These are phyloP conservation scores for Mycena rosella DNA, from an alignment of 768 basidiomycete genomes.

Conservation along the genomic window DNA sequence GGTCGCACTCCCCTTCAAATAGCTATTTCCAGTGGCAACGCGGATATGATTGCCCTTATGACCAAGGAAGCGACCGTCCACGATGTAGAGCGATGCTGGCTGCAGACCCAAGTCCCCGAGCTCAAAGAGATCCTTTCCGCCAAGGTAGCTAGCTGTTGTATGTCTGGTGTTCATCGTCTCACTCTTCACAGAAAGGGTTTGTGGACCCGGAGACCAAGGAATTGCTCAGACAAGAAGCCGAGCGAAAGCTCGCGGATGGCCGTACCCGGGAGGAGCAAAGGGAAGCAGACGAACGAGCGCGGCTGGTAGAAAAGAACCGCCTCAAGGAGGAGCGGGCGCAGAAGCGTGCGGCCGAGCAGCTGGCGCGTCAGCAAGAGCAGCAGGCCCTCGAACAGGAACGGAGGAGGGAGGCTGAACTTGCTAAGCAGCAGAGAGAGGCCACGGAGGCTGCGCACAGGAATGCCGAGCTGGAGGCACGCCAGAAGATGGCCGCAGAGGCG, in stretches of 20 bases:
- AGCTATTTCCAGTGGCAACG: constrained; percentile 47
- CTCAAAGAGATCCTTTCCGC: constrained; percentile 47
- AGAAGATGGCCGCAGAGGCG: constrained; percentile 30
- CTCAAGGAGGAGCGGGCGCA: constrained; percentile 46
- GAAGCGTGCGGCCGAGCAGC: constrained; percentile 41
- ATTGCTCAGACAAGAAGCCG: constrained; percentile 37
- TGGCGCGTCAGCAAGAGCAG: constrained; percentile 29
- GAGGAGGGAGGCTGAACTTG: constrained; percentile 26
- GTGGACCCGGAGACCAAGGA: constrained; percentile 45
- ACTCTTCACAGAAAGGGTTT: constrained; percentile 49
- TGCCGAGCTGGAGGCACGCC: constrained; percentile 30
- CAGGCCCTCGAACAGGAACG: constrained; percentile 23
- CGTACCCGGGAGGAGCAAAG: constrained; percentile 42
- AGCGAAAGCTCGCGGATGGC: constrained; percentile 44
- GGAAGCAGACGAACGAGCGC: constrained; percentile 46
- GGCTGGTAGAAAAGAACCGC: constrained; percentile 45
- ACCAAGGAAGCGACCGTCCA: constrained; percentile 55
- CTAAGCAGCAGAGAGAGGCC: constrained; percentile 24
- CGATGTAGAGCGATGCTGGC: constrained; percentile 53
- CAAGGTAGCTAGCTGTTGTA: constrained; percentile 42
- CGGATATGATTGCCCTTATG: constrained; percentile 48
- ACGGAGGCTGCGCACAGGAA: constrained; percentile 26
- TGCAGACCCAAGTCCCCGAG: constrained; percentile 35
- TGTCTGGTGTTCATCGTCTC: not conserved
- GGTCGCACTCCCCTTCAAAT: constrained; percentile 53